Conservation (phyloP, 2,329 filamentous ascomycete genomes). For the Lachnellula cervina region DNA sequence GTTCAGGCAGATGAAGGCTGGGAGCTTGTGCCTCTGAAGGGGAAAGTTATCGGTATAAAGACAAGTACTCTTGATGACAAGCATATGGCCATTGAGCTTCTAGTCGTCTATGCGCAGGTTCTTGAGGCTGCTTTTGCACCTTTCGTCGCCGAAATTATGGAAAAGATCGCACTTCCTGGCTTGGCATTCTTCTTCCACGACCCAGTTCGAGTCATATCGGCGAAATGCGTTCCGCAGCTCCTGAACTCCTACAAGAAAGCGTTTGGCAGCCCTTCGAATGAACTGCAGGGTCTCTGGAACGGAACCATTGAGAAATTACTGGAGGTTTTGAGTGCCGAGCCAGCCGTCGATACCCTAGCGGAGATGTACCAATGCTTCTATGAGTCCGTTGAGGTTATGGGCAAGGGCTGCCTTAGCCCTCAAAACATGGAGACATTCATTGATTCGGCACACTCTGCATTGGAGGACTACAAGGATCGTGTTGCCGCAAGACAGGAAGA, state of each 20-base stretch:
- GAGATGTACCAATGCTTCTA: constrained; percentile 99
- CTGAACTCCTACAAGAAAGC: constrained; percentile 92
- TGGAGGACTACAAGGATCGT: constrained; percentile 89
- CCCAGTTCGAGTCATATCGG: constrained; percentile 88
- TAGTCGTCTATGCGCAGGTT: constrained; percentile 95
- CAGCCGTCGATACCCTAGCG: constrained; percentile 89
- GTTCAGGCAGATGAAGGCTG: constrained; percentile 94
- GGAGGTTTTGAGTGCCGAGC: constrained; percentile 88
- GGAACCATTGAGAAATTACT: constrained; percentile 85
- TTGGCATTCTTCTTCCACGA: constrained; percentile 99
- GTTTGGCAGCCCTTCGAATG: constrained; percentile 73
- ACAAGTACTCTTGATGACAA: constrained; percentile 97
- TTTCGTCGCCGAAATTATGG: constrained; percentile 89
- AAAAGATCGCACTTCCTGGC: constrained; percentile 90
- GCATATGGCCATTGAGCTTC: constrained; percentile 98
- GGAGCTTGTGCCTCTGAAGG: constrained; percentile 95
- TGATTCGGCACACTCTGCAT: constrained; percentile 73
- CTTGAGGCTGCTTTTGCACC: constrained; percentile 89
- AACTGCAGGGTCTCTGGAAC: constrained; percentile 79
- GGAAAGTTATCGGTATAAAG: constrained; percentile 97
- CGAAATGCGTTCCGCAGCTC: constrained; percentile 89
- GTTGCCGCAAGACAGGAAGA: constrained; percentile 82
- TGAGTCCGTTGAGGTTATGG: constrained; percentile 91
- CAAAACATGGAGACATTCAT: constrained; percentile 86
- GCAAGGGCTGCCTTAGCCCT: constrained; percentile 72